A percentile compares a stretch with the other conserved stretches of the same genome.
Conservation (phyloP, 2,329 filamentous ascomycete genomes). For the Ophiostoma ips region DNA sequence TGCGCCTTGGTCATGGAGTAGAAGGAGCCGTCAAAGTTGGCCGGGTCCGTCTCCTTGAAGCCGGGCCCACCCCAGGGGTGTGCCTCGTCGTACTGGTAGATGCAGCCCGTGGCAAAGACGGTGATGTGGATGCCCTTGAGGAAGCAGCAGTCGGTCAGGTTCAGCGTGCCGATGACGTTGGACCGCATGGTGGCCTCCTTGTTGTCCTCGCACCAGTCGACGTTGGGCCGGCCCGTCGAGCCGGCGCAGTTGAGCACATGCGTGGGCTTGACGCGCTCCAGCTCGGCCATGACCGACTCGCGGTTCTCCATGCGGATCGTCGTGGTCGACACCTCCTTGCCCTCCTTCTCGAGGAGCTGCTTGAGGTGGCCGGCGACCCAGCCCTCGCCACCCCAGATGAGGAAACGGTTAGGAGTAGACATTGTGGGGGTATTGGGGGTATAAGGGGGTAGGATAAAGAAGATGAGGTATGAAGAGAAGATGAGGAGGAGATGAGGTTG, state of each 20-base stretch:
- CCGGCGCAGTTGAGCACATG: conserved; percentile 55
- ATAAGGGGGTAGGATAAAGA: not conserved
- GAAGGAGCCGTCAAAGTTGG: conserved; percentile 55
- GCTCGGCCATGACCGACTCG: conserved; percentile 39
- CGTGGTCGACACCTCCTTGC: conserved; percentile 46
- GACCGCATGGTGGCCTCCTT: conserved; percentile 52
- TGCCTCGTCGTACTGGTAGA: conserved; percentile 48
- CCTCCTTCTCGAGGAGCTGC: conserved; percentile 40
- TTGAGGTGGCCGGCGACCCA: conserved; percentile 51
- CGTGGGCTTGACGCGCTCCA: conserved; percentile 46
- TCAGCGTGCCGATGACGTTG: conserved; percentile 52
- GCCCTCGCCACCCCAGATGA: conserved; percentile 52
- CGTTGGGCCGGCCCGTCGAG: conserved; percentile 52
- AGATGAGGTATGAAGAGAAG: not conserved
- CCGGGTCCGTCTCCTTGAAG: conserved; percentile 45
- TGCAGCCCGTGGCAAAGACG: conserved; percentile 53
- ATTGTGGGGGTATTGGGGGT: conserved; percentile 4
- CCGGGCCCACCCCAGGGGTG: conserved; percentile 47
- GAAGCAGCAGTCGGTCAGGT: conserved; percentile 47
- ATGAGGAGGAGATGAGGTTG: not conserved
- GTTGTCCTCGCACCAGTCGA: conserved; percentile 60
- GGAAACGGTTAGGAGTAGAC: conserved; percentile 29
- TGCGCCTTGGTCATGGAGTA: conserved; percentile 54
- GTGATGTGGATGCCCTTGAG: conserved; percentile 46
- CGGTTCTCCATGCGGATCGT: conserved; percentile 52